A percentile compares a stretch with the other conserved stretches of the same genome.
phyloP scores from a whole-genome alignment of 345 rosid genomes.

The Moricandia moricandioides region DNA sequence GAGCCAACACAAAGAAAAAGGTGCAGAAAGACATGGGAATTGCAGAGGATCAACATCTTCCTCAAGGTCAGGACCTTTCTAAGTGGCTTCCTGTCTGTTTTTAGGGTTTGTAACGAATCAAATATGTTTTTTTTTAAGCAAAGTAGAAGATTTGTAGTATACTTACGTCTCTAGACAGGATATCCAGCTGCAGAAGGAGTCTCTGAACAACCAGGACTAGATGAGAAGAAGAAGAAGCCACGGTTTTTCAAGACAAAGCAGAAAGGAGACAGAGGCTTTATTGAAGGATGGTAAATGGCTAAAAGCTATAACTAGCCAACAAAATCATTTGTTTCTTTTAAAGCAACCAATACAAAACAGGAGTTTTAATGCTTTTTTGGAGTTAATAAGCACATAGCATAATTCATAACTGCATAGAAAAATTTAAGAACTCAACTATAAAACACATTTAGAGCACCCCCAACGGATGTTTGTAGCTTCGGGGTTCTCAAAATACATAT shows the following conservation, averaged over 20 bases:
- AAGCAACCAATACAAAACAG: not conserved
- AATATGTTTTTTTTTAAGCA: not conserved
- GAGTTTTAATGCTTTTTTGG: not conserved
- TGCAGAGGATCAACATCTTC: slow-evolving; percentile 25
- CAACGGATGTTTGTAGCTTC: no score
- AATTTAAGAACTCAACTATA: not conserved
- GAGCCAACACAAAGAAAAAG: slow-evolving; percentile 9
- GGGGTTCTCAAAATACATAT: no score
- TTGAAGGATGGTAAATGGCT: slow-evolving; percentile 34
- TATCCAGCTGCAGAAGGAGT: slow-evolving; percentile 31
- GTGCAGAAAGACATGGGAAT: slow-evolving; percentile 26
- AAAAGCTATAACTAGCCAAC: not conserved
- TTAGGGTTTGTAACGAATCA: not conserved
- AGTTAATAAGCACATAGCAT: not conserved
- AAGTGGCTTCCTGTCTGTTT: not conserved
- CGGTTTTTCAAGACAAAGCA: slow-evolving; percentile 18
- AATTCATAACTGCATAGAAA: not conserved
- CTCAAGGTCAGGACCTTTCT: slow-evolving; percentile 16
- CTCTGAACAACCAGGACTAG: slow-evolving; percentile 2
- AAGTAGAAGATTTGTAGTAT: not conserved
- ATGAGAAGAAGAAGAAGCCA: slow-evolving; percentile 20
- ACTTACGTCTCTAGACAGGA: slow-evolving; percentile 21
- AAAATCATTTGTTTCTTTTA: not conserved
- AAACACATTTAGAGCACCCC: no score
- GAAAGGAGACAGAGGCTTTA: slow-evolving; percentile 40